Conservation (phyloP, 176 grass and related monocot species). For the Triticum dicoccoides region DNA sequence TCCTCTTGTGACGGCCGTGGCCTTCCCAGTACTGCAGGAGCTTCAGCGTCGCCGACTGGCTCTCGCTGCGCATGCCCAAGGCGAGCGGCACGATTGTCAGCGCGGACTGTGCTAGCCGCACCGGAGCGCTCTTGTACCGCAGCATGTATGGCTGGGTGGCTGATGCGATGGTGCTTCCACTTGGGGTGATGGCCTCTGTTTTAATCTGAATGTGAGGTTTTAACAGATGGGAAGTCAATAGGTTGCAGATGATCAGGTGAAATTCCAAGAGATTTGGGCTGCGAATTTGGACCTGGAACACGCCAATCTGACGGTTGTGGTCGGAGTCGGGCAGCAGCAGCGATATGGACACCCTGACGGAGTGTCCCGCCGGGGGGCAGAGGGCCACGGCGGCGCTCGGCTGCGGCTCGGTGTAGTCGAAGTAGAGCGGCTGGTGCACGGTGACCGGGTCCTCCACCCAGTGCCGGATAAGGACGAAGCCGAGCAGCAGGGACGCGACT, state of each 20-base stretch:
- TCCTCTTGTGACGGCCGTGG: conserved; percentile 20
- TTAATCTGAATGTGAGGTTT: conserved; percentile 17
- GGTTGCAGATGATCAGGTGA: not conserved
- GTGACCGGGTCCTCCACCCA: conserved; percentile 35
- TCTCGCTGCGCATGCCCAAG: conserved; percentile 30
- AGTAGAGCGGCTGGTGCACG: conserved; percentile 26
- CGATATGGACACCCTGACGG: conserved; percentile 27
- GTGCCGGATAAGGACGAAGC: conserved; percentile 29
- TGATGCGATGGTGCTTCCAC: conserved; percentile 18
- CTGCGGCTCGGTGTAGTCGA: conserved; percentile 41
- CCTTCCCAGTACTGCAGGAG: conserved; percentile 31
- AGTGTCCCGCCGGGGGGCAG: not conserved
- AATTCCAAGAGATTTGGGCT: not conserved
- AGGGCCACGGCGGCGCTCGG: conserved; percentile 19
- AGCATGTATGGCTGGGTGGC: conserved; percentile 32
- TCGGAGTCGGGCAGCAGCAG: conserved; percentile 32
- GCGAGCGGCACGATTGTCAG: conserved; percentile 26
- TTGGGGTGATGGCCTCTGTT: conserved; percentile 26
- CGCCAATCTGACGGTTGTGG: conserved; percentile 36
- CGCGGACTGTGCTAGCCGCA: conserved; percentile 21
- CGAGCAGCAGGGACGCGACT: conserved; percentile 16
- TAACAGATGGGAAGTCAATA: not conserved
- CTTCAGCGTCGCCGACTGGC: conserved; percentile 19
- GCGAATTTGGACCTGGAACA: conserved; percentile 34
- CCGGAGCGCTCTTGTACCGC: conserved; percentile 30